phyloP scores from a whole-genome alignment of 768 basidiomycete species.

The Dacryopinax primogenitus region DNA sequence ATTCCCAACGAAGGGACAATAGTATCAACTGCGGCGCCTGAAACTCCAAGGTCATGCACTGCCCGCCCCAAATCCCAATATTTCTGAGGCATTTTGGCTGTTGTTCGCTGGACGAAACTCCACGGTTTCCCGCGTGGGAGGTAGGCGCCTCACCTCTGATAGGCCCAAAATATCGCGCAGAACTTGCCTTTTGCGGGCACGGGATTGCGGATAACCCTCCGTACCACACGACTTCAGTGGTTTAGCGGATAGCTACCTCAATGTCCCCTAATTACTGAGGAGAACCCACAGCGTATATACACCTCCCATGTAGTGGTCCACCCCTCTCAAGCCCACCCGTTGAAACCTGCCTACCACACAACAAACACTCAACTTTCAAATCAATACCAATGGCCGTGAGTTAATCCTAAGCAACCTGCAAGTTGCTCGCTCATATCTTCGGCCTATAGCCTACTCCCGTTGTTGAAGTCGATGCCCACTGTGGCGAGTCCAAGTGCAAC shows the following conservation, averaged over 20 bases:
- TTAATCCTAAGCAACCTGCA: no score
- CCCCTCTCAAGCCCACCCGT: no score
- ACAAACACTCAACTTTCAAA: neutral
- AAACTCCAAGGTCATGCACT: neutral
- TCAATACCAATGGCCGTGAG: constrained; percentile 3
- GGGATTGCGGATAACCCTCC: neutral
- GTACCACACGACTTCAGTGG: neutral
- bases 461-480: neutral
- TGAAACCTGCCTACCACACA: neutral
- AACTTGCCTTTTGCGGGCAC: neutral
- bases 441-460: neutral
- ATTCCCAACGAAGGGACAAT: no score
- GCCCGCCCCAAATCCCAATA: neutral
- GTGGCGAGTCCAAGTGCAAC: constrained; percentile 8
- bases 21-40: no score
- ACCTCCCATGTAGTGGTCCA: neutral
- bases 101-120: neutral
- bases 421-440: neutral
- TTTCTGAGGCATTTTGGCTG: neutral
- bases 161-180: neutral
- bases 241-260: neutral
- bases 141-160: neutral
- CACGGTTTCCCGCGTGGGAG: neutral
- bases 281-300: neutral
- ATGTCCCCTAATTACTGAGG: neutral